A percentile compares a stretch with the other conserved stretches of the same genome.
These are phyloP conservation scores for Citrus glauca DNA, from an alignment of 345 rosid species.

Conservation along the genomic window DNA sequence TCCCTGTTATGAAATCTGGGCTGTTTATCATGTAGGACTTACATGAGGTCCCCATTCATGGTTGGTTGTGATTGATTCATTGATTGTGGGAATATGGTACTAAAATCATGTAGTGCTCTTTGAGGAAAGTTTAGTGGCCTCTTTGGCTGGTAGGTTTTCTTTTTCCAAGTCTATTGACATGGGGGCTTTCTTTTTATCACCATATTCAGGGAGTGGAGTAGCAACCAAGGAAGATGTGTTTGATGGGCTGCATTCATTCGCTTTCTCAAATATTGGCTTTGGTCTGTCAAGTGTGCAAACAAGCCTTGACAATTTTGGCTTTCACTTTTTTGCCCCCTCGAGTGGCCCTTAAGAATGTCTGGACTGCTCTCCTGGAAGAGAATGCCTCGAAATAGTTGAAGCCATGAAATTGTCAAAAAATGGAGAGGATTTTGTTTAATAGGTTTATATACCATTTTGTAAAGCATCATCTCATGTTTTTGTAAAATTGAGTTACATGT, in stretches of 20 bases:
- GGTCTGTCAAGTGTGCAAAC: conserved; percentile 37
- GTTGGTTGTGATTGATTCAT: neutral
- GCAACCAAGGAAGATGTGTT: conserved; percentile 40
- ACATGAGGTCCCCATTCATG: neutral
- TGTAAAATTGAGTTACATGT: conserved; percentile 25
- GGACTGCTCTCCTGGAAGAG: conserved; percentile 19
- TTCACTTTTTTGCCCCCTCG: neutral
- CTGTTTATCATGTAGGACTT: neutral
- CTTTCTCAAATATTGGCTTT: conserved; percentile 29
- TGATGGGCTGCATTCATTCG: conserved; percentile 38
- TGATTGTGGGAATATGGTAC: neutral
- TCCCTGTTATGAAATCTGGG: neutral
- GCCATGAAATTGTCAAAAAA: conserved; percentile 16
- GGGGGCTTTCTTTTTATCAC: conserved; percentile 35
- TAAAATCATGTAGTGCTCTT: neutral
- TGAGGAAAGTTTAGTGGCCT: conserved; percentile 21
- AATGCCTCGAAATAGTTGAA: conserved; percentile 19
- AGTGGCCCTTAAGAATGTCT: conserved; percentile 18
- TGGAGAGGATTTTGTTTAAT: conserved; percentile 13
- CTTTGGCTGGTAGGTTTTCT: conserved; percentile 18
- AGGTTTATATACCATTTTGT: conserved; percentile 18
- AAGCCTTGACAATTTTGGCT: conserved; percentile 19
- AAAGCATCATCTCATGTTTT: conserved; percentile 5
- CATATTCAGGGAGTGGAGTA: conserved; percentile 48
- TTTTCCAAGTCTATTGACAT: conserved; percentile 43